Base-by-base conservation (phyloP, 768 basidiomycete genomes). In the Boletus sp. region DNA sequence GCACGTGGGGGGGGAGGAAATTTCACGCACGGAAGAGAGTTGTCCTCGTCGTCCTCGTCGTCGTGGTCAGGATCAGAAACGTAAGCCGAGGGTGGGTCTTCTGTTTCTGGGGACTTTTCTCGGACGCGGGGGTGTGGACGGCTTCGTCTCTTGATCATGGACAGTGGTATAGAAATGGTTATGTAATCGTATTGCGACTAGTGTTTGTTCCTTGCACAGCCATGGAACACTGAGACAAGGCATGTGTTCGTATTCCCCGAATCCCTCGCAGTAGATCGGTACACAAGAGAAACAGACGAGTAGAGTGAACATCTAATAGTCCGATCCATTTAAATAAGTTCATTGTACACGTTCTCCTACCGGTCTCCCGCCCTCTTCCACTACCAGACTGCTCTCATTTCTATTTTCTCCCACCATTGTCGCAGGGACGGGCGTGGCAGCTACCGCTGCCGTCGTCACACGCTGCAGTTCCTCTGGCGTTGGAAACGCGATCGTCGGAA, bases 121-220 rank as follows among this genome's bases (percentile, higher is more conserved):
- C 88, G 78, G 21, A 79, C 61, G 32, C 78, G 77, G 25, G 78
- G 74, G 62, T 83, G 83, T 35, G 88, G 88, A 38, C 88, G 82
- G 47, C 72, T 78, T 34, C 89, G 85, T 72, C 83, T 88, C 75
- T 83, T 90, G 76, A 91, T 87, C 79, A 87, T 83, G 65, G 59
- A 47, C 8, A 23, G 6, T 21, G 33, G 11, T 29, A 19, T 7
- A 17, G 11, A n/a, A n/a, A 32, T 19, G 6, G 39, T 63, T 53
- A 63, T 30, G 45, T 63, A 63, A 60, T 25, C 7, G 8, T 3
- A 21, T 8, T 45, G 44, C 15, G 11, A 19, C n/a, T 23, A 0
- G 7, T 25, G 2, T 42, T 42, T 42, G 30, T 46, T 25, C 25
- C 25, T 0, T 25, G 25, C 5, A n/a, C 5, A 25, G 25, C 25